These are phyloP conservation scores for Lagenidium giganteum DNA, from an alignment of 352 stramenopile species.

Conservation along the genomic window DNA sequence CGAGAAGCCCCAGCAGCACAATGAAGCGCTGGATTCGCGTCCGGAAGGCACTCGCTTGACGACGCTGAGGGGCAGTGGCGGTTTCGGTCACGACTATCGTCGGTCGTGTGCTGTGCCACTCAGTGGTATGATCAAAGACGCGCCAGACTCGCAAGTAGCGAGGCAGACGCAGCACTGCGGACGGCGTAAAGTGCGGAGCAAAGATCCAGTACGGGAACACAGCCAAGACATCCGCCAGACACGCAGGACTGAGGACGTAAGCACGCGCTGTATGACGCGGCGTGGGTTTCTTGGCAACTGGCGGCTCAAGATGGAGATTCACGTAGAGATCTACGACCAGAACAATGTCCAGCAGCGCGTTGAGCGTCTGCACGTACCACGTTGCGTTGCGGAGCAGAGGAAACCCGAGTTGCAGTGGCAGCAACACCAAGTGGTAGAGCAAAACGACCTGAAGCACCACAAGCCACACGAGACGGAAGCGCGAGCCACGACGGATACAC, in stretches of 20 bases:
- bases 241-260: slow-evolving; percentile 21
- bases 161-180: slow-evolving; percentile 22
- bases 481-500: slow-evolving; percentile 23
- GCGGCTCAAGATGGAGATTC: slow-evolving; percentile 36
- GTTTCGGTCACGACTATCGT: slow-evolving; percentile 7
- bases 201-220: slow-evolving; percentile 36
- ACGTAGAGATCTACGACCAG: slow-evolving; percentile 41
- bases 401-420: slow-evolving; percentile 37
- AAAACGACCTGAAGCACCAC: slow-evolving; percentile 32
- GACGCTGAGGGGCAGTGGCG: no score
- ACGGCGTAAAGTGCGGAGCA: background rate
- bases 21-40: slow-evolving; percentile 10
- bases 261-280: slow-evolving; percentile 12
- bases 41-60: background rate
- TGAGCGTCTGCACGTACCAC: slow-evolving; percentile 11
- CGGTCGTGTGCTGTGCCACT: slow-evolving; percentile 20
- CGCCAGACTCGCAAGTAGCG: slow-evolving; percentile 31
- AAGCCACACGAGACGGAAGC: slow-evolving; percentile 33
- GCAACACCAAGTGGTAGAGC: slow-evolving; percentile 28
- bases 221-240: slow-evolving; percentile 30
- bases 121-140: slow-evolving; percentile 21
- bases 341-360: slow-evolving; percentile 26
- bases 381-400: slow-evolving; percentile 18
- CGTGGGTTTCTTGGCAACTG: no score
- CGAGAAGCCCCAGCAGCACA: slow-evolving; percentile 5